Evolutionary conservation across 2,329 filamentous ascomycete genomes (phyloP).

Genomic region (Xylariaceae sp.): DNA sequence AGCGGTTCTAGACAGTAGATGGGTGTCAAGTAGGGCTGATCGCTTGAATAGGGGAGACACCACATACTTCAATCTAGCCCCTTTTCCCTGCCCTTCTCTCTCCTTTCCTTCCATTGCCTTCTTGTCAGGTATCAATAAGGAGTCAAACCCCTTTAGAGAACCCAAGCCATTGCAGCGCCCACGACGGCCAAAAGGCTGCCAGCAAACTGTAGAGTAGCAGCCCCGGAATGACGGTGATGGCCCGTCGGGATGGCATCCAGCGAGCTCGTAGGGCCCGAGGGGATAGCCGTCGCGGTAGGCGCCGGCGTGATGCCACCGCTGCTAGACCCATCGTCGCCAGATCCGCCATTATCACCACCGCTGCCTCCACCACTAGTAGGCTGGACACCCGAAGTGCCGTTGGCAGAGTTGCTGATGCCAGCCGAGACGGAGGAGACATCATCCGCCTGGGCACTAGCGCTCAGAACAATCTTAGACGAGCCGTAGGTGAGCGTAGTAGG

Average conservation of each 20-base stretch:
- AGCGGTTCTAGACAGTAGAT: too few relatives aligned
- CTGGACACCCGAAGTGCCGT: constrained; percentile 17
- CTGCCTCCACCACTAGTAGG: not conserved
- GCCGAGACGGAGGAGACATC: constrained; percentile 8
- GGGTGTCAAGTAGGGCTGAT: too few relatives aligned
- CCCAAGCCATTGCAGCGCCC: constrained; percentile 16
- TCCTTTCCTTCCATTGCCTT: too few relatives aligned
- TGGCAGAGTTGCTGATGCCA: constrained; percentile 19
- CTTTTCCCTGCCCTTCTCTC: not conserved
- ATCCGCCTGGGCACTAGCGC: not conserved
- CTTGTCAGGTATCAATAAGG: too few relatives aligned
- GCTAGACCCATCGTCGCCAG: not conserved
- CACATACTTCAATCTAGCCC: too few relatives aligned
- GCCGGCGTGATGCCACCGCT: not conserved
- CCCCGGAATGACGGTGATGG: constrained; percentile 13
- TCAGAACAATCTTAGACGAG: constrained; percentile 11
- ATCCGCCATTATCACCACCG: not conserved
- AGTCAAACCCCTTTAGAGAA: constrained; percentile 13
- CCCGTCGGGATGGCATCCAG: constrained; percentile 14
- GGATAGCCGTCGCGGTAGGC: constrained; percentile 11
- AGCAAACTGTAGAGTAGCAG: constrained; percentile 11
- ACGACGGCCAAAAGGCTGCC: constrained; percentile 22
- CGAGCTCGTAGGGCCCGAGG: constrained; percentile 23
- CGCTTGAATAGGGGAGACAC: too few relatives aligned
- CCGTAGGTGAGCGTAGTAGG: constrained; percentile 13